A percentile compares a stretch with the other conserved stretches of the same genome.
phyloP scores from a whole-genome alignment of 306 rosid species.

The Casuarina glauca region DNA sequence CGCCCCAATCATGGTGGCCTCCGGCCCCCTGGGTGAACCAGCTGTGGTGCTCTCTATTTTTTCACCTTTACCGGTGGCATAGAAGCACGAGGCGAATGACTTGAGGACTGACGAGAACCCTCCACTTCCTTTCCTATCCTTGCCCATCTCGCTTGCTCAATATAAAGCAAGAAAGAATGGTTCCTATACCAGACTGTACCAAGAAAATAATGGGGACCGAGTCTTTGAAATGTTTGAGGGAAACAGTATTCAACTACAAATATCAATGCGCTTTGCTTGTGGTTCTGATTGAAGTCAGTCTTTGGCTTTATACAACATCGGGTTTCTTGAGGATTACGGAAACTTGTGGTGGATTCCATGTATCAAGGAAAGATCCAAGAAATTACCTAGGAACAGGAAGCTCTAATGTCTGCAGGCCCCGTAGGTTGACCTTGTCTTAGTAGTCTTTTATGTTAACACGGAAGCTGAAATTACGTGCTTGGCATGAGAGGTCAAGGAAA shows the following conservation, averaged over 20 bases:
- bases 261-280: too few species aligned
- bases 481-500: too few species aligned
- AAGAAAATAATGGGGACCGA: too few species aligned
- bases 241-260: too few species aligned
- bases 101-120: neutral
- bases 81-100: slow-evolving; percentile 14
- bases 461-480: too few species aligned
- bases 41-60: slow-evolving; percentile 20
- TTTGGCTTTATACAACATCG: neutral
- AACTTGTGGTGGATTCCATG: too few species aligned
- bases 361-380: neutral
- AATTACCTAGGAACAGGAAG: neutral
- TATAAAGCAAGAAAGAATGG: too few species aligned
- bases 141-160: slow-evolving; percentile 11
- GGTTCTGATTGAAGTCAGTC: neutral
- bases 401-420: too few species aligned
- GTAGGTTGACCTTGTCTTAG: too few species aligned
- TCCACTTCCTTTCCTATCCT: slow-evolving; percentile 5
- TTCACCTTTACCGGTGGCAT: neutral
- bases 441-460: too few species aligned
- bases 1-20: slow-evolving; percentile 45
- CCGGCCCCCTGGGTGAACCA: slow-evolving; percentile 25
- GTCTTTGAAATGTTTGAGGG: too few species aligned
- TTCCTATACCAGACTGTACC: too few species aligned
- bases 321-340: slow-evolving; percentile 16